phyloP scores from a whole-genome alignment of 176 grass and related monocot species.

The Elymus sibiricus region DNA sequence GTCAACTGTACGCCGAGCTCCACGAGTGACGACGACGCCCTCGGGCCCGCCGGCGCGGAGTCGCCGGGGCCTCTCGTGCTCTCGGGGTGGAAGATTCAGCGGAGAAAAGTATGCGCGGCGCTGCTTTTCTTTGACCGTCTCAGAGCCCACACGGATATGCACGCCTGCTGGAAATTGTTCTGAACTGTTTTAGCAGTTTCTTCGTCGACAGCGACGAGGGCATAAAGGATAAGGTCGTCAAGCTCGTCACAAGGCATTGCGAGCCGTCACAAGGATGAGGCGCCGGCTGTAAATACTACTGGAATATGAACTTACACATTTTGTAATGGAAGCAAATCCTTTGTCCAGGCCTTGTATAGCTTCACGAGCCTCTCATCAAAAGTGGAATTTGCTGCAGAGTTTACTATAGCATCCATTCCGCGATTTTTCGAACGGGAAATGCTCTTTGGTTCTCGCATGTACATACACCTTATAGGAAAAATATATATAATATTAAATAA shows the following conservation, averaged over 20 bases:
- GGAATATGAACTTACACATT: too few relatives aligned
- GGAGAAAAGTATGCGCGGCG: background rate
- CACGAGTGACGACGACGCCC: background rate
- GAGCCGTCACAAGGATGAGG: background rate
- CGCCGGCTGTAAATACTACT: background rate
- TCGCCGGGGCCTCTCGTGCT: background rate
- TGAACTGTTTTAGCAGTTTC: background rate
- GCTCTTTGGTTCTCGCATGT: too few relatives aligned
- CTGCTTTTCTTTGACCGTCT: slow-evolving; percentile 21
- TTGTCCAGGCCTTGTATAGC: too few relatives aligned
- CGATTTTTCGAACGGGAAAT: too few relatives aligned
- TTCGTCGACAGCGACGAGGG: background rate
- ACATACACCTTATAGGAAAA: too few relatives aligned
- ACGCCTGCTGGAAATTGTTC: background rate
- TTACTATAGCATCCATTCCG: too few relatives aligned
- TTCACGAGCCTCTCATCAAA: too few relatives aligned
- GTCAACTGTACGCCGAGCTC: slow-evolving; percentile 36
- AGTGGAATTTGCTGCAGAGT: too few relatives aligned
- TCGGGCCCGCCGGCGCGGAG: background rate
- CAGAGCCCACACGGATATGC: background rate
- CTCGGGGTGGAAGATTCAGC: slow-evolving; percentile 8
- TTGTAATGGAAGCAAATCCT: too few relatives aligned
- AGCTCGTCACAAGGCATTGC: background rate
- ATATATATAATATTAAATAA: too few relatives aligned
- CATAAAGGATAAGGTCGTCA: background rate